Evolutionary conservation across 805 yeast species (phyloP), one percentile per base, ranked within the genome.

Genomic region (Myxozyma kluyveri): DNA sequence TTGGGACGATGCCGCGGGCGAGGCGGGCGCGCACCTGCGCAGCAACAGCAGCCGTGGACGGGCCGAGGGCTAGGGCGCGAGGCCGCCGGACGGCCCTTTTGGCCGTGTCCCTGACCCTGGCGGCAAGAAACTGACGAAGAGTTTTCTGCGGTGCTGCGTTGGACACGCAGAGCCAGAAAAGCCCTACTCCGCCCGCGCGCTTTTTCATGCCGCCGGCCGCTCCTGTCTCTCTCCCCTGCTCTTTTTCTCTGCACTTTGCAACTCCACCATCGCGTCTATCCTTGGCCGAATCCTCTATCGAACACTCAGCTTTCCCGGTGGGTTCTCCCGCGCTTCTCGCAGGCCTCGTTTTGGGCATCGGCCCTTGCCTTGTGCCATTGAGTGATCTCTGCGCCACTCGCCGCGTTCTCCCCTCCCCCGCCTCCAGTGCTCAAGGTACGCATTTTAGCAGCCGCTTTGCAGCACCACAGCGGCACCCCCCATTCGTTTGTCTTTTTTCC

Each of bases 261-360:
- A 31, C 31, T 24, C 27, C 47, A 35, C 43, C 24, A n/a, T 24
- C n/a, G 35, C 22, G 27, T 41, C 26, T 33, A 31, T 45, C 33
- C 42, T 39, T 40, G 21, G 37, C 7, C 35, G 26, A 17, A 23
- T 36, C 31, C n/a, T 6, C 42, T 27, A 21, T 29, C 14, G 33
- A 9, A 29, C 39, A n/a, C 39, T 9, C 39, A 14, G 5, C 39
- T 36, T 21, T 12, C 21, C 39, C 21, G 21, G 5, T 36, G 17
- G 21, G 21, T 12, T 36, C 39, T 36, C 17, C 39, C 21, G 21
- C 39, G 21, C 7, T 10, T 6, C 18, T n/a, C 21, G 9, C 17
- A n/a, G 7, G 21, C 14, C 21, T 6, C 39, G 33, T n/a, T n/a
- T n/a, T n/a, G n/a, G n/a, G 33, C 33, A 9, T 14, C 33, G 33